Evolutionary conservation across 805 yeast genomes (phyloP).

Genomic region (Kodamaea kaohsiungensis): DNA sequence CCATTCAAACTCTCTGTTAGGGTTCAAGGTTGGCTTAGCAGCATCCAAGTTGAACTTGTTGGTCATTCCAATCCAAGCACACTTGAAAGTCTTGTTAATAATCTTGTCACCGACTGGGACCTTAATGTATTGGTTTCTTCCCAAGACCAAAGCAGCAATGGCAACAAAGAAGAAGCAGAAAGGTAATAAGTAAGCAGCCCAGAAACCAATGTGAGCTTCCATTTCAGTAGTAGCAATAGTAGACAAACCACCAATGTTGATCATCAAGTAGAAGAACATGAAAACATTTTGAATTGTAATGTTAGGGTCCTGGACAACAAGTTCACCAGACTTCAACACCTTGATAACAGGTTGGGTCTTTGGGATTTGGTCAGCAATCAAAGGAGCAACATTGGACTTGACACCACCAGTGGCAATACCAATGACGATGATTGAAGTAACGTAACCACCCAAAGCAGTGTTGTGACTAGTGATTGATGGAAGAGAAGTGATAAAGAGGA

Average conservation of each 20-base stretch:
- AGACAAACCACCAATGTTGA: slow-evolving; percentile 73
- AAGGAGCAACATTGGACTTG: slow-evolving; percentile 71
- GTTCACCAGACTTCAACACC: slow-evolving; percentile 40
- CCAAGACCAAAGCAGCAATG: slow-evolving; percentile 51
- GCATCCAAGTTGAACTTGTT: slow-evolving; percentile 52
- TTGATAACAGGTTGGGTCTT: slow-evolving; percentile 40
- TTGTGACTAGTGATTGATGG: slow-evolving; percentile 53
- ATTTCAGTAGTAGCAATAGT: slow-evolving; percentile 76
- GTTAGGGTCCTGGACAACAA: slow-evolving; percentile 57
- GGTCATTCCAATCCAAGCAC: slow-evolving; percentile 41
- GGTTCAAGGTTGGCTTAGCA: slow-evolving; percentile 59
- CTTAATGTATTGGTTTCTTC: slow-evolving; percentile 56
- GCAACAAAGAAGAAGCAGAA: slow-evolving; percentile 58
- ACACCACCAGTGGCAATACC: slow-evolving; percentile 84
- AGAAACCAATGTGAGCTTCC: slow-evolving; percentile 64
- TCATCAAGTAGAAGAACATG: slow-evolving; percentile 74
- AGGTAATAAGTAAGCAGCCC: slow-evolving; percentile 76
- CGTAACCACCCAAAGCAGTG: slow-evolving; percentile 64
- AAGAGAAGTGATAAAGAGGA: slow-evolving; percentile 68
- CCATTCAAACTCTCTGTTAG: slow-evolving; percentile 56
- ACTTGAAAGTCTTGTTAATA: slow-evolving; percentile 52
- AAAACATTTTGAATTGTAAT: slow-evolving; percentile 72
- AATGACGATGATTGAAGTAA: slow-evolving; percentile 55
- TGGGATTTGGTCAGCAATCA: slow-evolving; percentile 59
- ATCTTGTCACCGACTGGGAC: slow-evolving; percentile 64